These are phyloP conservation scores for Wickerhamomyces pijperi DNA, from an alignment of 805 yeast genomes.

Conservation along the genomic window DNA sequence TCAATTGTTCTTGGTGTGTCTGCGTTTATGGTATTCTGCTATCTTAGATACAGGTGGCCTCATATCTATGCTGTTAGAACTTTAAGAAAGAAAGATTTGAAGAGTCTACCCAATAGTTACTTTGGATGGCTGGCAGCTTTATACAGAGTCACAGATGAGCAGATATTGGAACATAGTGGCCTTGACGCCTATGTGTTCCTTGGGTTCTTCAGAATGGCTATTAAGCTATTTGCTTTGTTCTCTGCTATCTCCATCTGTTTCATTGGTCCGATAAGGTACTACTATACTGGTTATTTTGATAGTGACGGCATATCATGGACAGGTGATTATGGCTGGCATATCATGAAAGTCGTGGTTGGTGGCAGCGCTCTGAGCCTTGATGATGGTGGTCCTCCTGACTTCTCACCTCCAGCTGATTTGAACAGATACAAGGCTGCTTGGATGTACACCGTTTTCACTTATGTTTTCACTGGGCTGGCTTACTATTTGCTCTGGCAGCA, in stretches of 20 bases:
- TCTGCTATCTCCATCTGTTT: slow-evolving; percentile 61
- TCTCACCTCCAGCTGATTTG: slow-evolving; percentile 12
- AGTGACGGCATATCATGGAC: slow-evolving; percentile 32
- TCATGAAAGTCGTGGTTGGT: background rate
- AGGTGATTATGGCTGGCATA: slow-evolving; percentile 4
- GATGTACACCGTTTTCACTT: slow-evolving; percentile 83
- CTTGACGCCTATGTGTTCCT: slow-evolving; percentile 87
- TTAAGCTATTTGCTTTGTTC: slow-evolving; percentile 54
- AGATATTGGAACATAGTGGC: slow-evolving; percentile 82
- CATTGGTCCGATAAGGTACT: slow-evolving; percentile 78
- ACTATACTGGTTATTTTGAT: slow-evolving; percentile 74
- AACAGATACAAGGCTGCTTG: slow-evolving; percentile 53
- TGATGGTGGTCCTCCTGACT: slow-evolving; percentile 13
- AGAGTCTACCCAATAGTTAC: slow-evolving; percentile 30
- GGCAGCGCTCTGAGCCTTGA: slow-evolving; percentile 9
- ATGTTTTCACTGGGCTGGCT: slow-evolving; percentile 67
- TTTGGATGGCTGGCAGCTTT: slow-evolving; percentile 81
- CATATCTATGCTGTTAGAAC: slow-evolving; percentile 76
- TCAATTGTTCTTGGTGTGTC: slow-evolving; percentile 57
- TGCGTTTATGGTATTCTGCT: slow-evolving; percentile 60
- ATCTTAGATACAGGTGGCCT: slow-evolving; percentile 66
- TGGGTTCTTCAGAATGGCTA: slow-evolving; percentile 85
- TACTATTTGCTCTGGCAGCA: slow-evolving; percentile 54
- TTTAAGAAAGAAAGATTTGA: slow-evolving; percentile 22
- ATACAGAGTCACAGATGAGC: slow-evolving; percentile 58